Evolutionary conservation across 495 filamentous ascomycete species (phyloP), one percentile per base, ranked within the genome.

Genomic region (Hypoxylon rickii): DNA sequence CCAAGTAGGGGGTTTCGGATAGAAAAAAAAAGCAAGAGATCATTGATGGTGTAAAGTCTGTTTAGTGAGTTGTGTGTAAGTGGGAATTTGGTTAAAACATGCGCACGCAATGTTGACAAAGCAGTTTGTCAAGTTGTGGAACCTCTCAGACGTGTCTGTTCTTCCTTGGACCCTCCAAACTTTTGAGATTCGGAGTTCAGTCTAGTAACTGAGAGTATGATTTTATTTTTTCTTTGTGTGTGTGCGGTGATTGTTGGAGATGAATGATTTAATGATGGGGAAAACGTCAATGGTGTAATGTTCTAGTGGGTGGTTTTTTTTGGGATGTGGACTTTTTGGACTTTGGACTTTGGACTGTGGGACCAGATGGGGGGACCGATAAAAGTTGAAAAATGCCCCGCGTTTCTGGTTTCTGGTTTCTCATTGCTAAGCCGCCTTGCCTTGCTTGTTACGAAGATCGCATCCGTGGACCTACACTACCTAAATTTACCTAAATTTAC

Each of bases 61-160:
- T n/a, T n/a, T n/a, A n/a, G n/a, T 29, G 24, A 29, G 10, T 29
- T 29, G 24, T n/a, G 24, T 29, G 24, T 4, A 29, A 4, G 24
- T 4, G 24, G 42, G 18, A 22, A 24, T 16, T 29, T 13, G 36
- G 39, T 44, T 45, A 51, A 40, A 51, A 46, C 39, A 50, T 39
- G 34, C 36, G 19, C 34, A 29, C 4, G 10, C 24, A 4, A 59
- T 31, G 29, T 45, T 49, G 40, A 51, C 50, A 55, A 61, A 51
- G 44, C 24, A 3, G 48, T 20, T 61, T 51, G 58, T 38, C 17
- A 34, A 39, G 44, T 43, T 63, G 59, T 63, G 59, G 49, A 58
- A 37, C 40, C 59, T 47, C 43, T 54, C 33, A 63, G 53, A 63
- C 59, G 59, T 58, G 59, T 57, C 59, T 58, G 4, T 32, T 63